Evolutionary conservation across 1,284 basidiomycete species (phyloP).

Genomic region (Ceratobasidium sp.): DNA sequence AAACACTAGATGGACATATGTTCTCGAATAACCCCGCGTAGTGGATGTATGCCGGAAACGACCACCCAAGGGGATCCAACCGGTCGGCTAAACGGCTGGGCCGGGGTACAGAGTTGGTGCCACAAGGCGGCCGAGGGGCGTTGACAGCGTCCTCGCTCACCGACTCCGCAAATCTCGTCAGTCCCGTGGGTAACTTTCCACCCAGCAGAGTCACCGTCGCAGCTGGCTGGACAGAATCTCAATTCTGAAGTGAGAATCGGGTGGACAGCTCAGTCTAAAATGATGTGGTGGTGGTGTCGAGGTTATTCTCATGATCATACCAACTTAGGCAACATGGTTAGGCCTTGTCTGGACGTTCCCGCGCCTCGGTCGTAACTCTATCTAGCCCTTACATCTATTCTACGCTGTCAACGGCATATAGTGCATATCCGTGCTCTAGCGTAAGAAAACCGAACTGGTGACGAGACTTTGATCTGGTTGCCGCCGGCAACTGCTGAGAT

Average conservation of each 20-base stretch:
- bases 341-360: background rate
- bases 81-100: slow-evolving; percentile 11
- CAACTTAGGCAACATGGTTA: background rate
- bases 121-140: slow-evolving; percentile 4
- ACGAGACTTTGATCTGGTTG: slow-evolving; percentile 1
- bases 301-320: slow-evolving; percentile 22
- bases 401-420: slow-evolving; percentile 4
- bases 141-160: slow-evolving; percentile 18
- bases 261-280: background rate
- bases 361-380: slow-evolving; percentile 9
- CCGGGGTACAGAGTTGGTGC: slow-evolving; percentile 22
- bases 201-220: slow-evolving; percentile 15
- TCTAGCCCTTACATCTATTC: slow-evolving; percentile 5
- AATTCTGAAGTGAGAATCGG: background rate
- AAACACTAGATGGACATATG: too few species aligned
- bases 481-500: slow-evolving; percentile 15
- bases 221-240: background rate
- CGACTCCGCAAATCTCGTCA: slow-evolving; percentile 17
- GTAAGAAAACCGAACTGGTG: slow-evolving; percentile 12
- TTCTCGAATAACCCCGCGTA: background rate
- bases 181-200: slow-evolving; percentile 31
- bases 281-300: background rate
- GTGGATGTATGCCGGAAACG: slow-evolving; percentile 12
- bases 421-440: background rate
- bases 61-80: slow-evolving; percentile 6